A percentile compares a stretch with the other conserved stretches of the same genome.
phyloP scores from a whole-genome alignment of 805 yeast genomes.

The Pichia scutulata region DNA sequence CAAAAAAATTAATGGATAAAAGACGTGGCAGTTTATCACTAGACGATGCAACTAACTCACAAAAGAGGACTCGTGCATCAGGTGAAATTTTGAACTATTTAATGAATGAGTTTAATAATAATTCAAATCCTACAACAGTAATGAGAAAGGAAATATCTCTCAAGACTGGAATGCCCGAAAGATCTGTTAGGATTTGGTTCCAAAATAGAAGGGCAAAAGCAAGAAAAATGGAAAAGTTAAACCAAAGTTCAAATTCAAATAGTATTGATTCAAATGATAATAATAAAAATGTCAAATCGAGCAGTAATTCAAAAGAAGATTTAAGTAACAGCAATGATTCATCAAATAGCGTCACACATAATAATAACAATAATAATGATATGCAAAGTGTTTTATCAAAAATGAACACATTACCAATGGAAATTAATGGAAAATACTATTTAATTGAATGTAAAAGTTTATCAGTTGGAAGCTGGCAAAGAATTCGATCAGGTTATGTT shows the following conservation, averaged over 20 bases:
- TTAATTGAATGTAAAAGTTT: slow-evolving; percentile 59
- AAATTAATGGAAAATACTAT: slow-evolving; percentile 57
- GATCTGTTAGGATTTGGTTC: slow-evolving; percentile 89
- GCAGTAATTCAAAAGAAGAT: background rate
- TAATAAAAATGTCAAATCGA: background rate
- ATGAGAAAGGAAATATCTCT: slow-evolving; percentile 62
- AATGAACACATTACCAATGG: slow-evolving; percentile 35
- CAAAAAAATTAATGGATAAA: slow-evolving; percentile 7
- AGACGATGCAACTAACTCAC: slow-evolving; percentile 13
- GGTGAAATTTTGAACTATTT: slow-evolving; percentile 70
- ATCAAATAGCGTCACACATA: background rate
- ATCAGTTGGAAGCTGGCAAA: slow-evolving; percentile 75
- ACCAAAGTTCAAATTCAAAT: slow-evolving; percentile 17
- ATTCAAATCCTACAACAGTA: slow-evolving; percentile 71
- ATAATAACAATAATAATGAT: slow-evolving; percentile 1
- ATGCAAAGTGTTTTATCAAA: slow-evolving; percentile 16
- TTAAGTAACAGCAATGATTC: background rate
- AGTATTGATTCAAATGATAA: background rate
- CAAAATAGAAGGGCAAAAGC: slow-evolving; percentile 81
- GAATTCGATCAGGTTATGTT: slow-evolving; percentile 58
- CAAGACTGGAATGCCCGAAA: slow-evolving; percentile 73
- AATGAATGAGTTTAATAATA: slow-evolving; percentile 58
- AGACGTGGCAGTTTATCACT: slow-evolving; percentile 5
- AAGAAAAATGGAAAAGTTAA: slow-evolving; percentile 50
- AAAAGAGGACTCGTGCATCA: slow-evolving; percentile 30